These are phyloP conservation scores for Hamigera avellanea DNA, from an alignment of 495 filamentous ascomycete species.

Conservation along the genomic window DNA sequence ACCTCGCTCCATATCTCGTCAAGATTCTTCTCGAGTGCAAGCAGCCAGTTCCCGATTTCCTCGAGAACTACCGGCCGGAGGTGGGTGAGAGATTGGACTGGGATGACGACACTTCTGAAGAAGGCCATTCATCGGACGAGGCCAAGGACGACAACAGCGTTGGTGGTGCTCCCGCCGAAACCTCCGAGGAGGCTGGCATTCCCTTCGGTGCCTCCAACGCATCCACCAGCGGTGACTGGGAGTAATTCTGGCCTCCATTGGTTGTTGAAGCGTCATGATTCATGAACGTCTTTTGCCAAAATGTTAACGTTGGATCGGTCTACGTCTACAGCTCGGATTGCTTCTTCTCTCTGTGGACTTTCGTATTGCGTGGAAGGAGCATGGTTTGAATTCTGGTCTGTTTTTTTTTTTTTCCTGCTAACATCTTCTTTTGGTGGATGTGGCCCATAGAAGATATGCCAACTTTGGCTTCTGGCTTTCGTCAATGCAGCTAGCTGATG, in stretches of 20 bases:
- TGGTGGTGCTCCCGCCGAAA: constrained; percentile 8
- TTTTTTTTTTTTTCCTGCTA: constrained; percentile 6
- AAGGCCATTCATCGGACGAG: constrained; percentile 25
- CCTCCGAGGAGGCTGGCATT: background rate
- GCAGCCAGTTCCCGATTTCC: constrained; percentile 73
- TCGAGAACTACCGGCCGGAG: constrained; percentile 49
- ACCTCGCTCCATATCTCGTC: constrained; percentile 56
- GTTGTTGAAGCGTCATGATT: background rate
- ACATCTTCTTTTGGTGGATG: constrained; percentile 11
- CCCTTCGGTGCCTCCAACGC: background rate
- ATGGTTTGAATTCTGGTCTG: background rate
- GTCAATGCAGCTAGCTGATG: constrained; percentile 9
- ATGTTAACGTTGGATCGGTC: too few relatives aligned
- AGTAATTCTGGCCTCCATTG: background rate
- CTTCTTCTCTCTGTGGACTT: too few relatives aligned
- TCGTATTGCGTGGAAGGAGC: too few relatives aligned
- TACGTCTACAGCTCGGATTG: too few relatives aligned
- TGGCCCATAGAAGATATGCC: constrained; percentile 11
- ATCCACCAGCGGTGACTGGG: background rate
- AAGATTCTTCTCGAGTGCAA: constrained; percentile 70
- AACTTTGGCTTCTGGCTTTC: too few relatives aligned
- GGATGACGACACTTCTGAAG: constrained; percentile 52
- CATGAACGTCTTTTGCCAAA: too few relatives aligned
- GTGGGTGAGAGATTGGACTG: constrained; percentile 40
- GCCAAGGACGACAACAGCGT: constrained; percentile 5